A percentile compares a stretch with the other conserved stretches of the same genome.
These are phyloP conservation scores for Hygrocybe coccinea DNA, from an alignment of 768 basidiomycete genomes.

Conservation along the genomic window DNA sequence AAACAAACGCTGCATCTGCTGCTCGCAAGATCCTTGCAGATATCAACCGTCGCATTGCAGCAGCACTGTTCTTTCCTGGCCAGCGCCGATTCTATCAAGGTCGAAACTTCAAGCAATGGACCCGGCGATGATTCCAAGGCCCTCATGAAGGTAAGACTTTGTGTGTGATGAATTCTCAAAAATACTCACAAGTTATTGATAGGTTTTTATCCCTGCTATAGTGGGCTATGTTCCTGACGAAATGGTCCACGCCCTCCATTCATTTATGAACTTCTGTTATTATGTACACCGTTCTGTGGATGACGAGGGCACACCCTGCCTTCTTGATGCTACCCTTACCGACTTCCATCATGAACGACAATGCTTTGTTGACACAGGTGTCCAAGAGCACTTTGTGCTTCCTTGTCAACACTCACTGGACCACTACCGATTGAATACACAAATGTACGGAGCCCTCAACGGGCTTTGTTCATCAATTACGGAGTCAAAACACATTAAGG, in stretches of 20 bases:
- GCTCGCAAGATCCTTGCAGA: slow-evolving; percentile 28
- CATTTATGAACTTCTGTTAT: slow-evolving; percentile 24
- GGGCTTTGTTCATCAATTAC: slow-evolving; percentile 22
- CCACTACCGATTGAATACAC: slow-evolving; percentile 16
- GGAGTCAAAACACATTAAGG: slow-evolving; percentile 23
- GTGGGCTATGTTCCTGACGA: slow-evolving; percentile 14
- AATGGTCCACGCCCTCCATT: slow-evolving; percentile 13
- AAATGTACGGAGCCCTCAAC: slow-evolving; percentile 18
- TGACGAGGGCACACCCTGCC: slow-evolving; percentile 3
- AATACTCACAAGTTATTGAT: background rate
- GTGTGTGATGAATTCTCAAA: background rate
- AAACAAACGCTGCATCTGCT: slow-evolving; percentile 11
- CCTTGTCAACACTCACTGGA: background rate
- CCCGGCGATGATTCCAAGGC: slow-evolving; percentile 13
- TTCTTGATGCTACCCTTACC: slow-evolving; percentile 1
- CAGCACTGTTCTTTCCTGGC: slow-evolving; percentile 8
- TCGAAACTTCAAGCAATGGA: slow-evolving; percentile 10
- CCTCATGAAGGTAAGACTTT: slow-evolving; percentile 8
- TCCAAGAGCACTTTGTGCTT: background rate
- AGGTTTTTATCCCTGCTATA: slow-evolving; percentile 23
- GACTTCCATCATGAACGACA: slow-evolving; percentile 13
- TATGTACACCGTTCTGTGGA: slow-evolving; percentile 13
- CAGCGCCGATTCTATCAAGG: slow-evolving; percentile 8
- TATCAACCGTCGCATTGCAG: slow-evolving; percentile 25
- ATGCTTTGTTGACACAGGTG: slow-evolving; percentile 8